Base-by-base conservation (phyloP, 805 yeast genomes). In the Saturnispora diversa region DNA sequence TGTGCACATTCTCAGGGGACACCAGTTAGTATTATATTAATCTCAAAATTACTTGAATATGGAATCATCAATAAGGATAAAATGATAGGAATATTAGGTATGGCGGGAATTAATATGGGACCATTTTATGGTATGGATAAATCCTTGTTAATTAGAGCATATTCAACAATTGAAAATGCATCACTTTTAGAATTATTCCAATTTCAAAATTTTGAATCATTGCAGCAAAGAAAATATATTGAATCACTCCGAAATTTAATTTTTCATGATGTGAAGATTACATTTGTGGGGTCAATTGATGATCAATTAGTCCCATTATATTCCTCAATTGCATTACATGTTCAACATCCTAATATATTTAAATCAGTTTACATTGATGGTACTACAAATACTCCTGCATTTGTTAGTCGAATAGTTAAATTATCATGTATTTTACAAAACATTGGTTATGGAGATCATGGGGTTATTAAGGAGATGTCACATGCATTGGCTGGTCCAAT, bases 1-100 rank as follows among this genome's bases (percentile, higher is more conserved):
- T 96, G 96, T 2, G 80, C 94, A 1, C 98, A 90, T 60, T 88
- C 97, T 0, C 98, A 90, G 59, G 98, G 98, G 0, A 80, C 90
- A 35, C 97, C 95, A 0, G 97, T 92, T 0, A 75, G 95, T 0
- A 77, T 86, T 1, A 78, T 85, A 24, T 58, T 90, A 22, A 62
- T 87, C n/a, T 81, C 95, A 0, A 70, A 72, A 49, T 66, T 90
- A 31, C 71, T 90, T 10, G 81, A 75, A 47, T 69, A 73, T 27
- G 92, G 77, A 0, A 48, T 61, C 7, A 66, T 75, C 9, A 54
- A 67, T 13, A 55, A 58, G 20, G 52, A 60, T 32, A 70, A 74
- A 45, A 58, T 72, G 17, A 69, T 88, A 11, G 85, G 92, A 0
- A 64, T 90, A 15, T 62, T 90, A 37, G 90, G 90, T 3, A 90